Conservation (phyloP, 257 asterid genomes). For the Scutellaria baicalensis region DNA sequence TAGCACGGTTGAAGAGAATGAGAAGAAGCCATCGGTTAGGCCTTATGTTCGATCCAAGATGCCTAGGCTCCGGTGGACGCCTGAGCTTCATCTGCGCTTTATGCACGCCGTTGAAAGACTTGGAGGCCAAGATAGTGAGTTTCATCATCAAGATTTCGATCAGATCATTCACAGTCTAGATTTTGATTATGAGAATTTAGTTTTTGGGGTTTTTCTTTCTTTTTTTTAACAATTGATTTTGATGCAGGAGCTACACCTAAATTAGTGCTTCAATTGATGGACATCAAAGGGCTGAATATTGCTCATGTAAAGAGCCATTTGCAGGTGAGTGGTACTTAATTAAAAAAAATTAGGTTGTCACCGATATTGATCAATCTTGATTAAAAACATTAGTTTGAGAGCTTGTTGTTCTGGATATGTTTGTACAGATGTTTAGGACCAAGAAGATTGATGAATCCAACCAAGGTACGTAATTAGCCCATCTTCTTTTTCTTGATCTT, state of each 20-base stretch:
- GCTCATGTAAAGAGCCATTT: slow-evolving; percentile 96
- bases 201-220: not conserved
- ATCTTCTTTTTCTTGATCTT: not conserved
- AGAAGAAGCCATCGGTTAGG: slow-evolving; percentile 60
- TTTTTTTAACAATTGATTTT: not conserved
- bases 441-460: slow-evolving; percentile 58
- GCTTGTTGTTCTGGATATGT: slow-evolving; percentile 1
- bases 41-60: slow-evolving; percentile 81
- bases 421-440: slow-evolving; percentile 75
- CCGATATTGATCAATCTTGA: not conserved
- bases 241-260: slow-evolving; percentile 86
- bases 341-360: not conserved
- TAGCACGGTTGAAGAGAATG: slow-evolving; percentile 63
- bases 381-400: not conserved
- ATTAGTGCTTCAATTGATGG: slow-evolving; percentile 72
- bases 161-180: not conserved
- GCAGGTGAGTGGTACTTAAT: slow-evolving; percentile 35
- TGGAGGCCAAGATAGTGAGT: slow-evolving; percentile 90
- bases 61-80: slow-evolving; percentile 89
- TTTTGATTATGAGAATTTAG: not conserved
- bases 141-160: not conserved
- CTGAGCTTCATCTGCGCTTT: slow-evolving; percentile 77
- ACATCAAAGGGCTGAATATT: slow-evolving; percentile 71
- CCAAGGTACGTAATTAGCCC: slow-evolving; percentile 33
- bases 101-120: slow-evolving; percentile 71